A percentile compares a stretch with the other conserved stretches of the same genome.
These are phyloP conservation scores for Arachnomyces sp. DNA, from an alignment of 2,329 filamentous ascomycete species.

Conservation along the genomic window DNA sequence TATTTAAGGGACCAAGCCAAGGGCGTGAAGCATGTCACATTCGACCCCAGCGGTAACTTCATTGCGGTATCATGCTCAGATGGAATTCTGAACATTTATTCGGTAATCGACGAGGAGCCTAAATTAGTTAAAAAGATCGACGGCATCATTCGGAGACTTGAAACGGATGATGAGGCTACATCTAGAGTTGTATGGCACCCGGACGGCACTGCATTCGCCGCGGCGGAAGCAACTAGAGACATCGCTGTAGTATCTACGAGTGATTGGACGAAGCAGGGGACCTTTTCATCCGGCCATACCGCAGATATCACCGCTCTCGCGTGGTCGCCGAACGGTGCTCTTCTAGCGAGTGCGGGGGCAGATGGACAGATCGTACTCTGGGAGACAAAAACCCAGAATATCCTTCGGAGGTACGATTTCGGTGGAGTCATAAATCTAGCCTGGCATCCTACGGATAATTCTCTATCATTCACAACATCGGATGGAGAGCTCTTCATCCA, in stretches of 20 bases:
- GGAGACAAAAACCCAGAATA: constrained; percentile 79
- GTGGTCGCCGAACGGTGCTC: constrained; percentile 91
- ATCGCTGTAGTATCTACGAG: constrained; percentile 79
- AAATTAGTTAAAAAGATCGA: constrained; percentile 76
- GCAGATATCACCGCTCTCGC: constrained; percentile 77
- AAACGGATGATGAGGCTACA: constrained; percentile 67
- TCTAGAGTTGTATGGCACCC: constrained; percentile 83
- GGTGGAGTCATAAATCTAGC: constrained; percentile 74
- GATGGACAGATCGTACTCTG: constrained; percentile 55
- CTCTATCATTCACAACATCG: constrained; percentile 82
- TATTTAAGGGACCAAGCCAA: constrained; percentile 75
- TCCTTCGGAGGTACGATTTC: constrained; percentile 70
- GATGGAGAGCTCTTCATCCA: constrained; percentile 93
- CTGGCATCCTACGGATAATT: constrained; percentile 87
- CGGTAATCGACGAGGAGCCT: constrained; percentile 66
- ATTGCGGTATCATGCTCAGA: constrained; percentile 80
- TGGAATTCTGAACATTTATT: constrained; percentile 85
- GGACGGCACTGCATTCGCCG: constrained; percentile 82
- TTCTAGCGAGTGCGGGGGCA: constrained; percentile 59
- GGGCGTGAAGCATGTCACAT: constrained; percentile 84
- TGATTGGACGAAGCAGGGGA: constrained; percentile 80
- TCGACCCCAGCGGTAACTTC: constrained; percentile 69
- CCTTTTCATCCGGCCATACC: constrained; percentile 70
- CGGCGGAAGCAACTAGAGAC: constrained; percentile 71
- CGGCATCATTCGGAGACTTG: constrained; percentile 70